Base-by-base conservation (phyloP, 345 rosid genomes). In the Citrus hindsii region DNA sequence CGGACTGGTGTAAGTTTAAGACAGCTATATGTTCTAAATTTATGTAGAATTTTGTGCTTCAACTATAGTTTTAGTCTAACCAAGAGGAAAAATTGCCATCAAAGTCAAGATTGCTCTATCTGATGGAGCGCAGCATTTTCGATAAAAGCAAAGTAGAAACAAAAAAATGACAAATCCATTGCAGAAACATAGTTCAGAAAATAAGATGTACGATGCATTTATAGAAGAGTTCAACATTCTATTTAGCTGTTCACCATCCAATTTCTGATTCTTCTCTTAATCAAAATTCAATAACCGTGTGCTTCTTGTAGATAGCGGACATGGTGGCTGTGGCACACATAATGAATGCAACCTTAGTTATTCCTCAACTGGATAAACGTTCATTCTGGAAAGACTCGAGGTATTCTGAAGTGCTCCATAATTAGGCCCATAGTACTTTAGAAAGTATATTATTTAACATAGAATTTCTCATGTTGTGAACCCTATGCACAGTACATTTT, bases 301-400 rank as follows among this genome's bases (percentile, higher is more conserved):
- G 72, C 51, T 73, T 79, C 64, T 79, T 79, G 77, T 82, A 93
- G 98, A 93, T 95, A 82, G 82, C 97, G 1, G 98, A 95, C 87
- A 95, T 93, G 90, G 98, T 95, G 76, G 97, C 92, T 80, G 92
- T 92, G 79, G 97, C 99, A 21, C 91, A 75, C 82, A 89, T 93
- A 67, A 91, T 93, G 94, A 95, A 93, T 84, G 99, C 98, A 28
- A 91, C 96, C 71, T 85, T 95, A 86, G 95, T 95, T 60, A 85
- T 93, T 90, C 97, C 99, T 81, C 91, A 88, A 80, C 82, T 95
- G 60, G 98, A 95, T 70, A 95, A 87, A 55, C 92, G 90, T 5
- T 95, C 99, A 51, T 95, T 95, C 77, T 95, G 98, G 99, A 85
- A 89, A 89, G 99, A 95, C 79, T 83, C 98, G 61, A 95, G 98